Evolutionary conservation across 176 grass and related monocot genomes (phyloP), one percentile per base, ranked within the genome.

Genomic region (Musa acuminata): DNA sequence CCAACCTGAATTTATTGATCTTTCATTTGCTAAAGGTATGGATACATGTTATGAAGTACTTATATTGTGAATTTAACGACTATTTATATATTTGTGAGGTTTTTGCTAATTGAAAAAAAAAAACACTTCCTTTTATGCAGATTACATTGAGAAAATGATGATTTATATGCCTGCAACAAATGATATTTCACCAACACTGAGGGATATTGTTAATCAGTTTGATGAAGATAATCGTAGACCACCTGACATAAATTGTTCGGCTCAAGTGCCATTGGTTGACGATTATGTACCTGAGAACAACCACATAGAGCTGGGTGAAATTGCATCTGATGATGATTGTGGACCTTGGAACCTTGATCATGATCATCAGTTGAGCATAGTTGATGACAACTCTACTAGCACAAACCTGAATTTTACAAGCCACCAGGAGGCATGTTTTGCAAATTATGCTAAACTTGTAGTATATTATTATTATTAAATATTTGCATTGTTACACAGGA

Each of bases 21-120:
- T 98, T 79, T 89, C 88, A 72, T 98, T 98, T 84, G 84, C 73
- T 43, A 89, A 89, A 94, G 95, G 95, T 91, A 87, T 71, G 71
- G n/a, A 55, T 67, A 22, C 52, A 19, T 51, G 62, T 49, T 8
- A 35, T 49, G 1, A 23, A 55, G 14, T 73, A 53, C 52, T 13
- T 60, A 70, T 52, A 24, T 67, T 54, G 16, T 62, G n/a, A 19
- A 43, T 22, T 23, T 72, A 29, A 52, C 23, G 17, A 55, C 8
- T 6, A 50, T 24, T 16, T 1, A 59, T 62, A 20, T 75, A 62
- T 11, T 62, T 11, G 2, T 62, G 9, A 78, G 53, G 23, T 51
- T 70, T 77, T 22, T 13, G 13, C 48, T 65, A 72, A 54, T 72
- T 23, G 67, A 11, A 70, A 13, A 25, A 29, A 22, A 43, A 74